phyloP scores from a whole-genome alignment of 352 stramenopile species.

The Thalassiosira pacifica region DNA sequence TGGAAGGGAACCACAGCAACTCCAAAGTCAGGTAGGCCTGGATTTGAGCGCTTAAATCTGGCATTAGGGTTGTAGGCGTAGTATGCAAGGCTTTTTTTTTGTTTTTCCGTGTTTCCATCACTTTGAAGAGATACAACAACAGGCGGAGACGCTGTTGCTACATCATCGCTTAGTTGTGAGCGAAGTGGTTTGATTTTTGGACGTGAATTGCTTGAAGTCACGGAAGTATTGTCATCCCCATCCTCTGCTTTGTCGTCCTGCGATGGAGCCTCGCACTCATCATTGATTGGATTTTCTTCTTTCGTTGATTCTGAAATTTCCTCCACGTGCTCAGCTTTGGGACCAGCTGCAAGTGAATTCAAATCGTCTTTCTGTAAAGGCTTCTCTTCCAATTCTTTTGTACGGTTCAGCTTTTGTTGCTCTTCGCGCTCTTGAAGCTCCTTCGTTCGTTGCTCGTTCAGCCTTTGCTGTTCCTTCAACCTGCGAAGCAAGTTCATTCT shows the following conservation, averaged over 20 bases:
- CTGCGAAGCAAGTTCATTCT: conserved; percentile 62
- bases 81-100: conserved; percentile 52
- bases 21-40: conserved; percentile 77
- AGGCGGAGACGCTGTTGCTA: conserved; percentile 30
- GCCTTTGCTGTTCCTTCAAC: conserved; percentile 9
- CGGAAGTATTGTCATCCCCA: neutral
- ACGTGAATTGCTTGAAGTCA: conserved; percentile 9
- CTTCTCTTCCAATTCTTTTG: conserved; percentile 5
- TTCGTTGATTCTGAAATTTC: neutral
- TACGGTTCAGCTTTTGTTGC: too few relatives aligned
- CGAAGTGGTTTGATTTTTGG: conserved; percentile 12
- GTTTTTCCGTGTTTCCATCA: conserved; percentile 11
- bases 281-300: neutral
- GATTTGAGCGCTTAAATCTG: conserved; percentile 72
- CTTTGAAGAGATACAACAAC: conserved; percentile 10
- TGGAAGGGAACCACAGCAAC: conserved; percentile 73
- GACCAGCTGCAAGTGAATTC: neutral
- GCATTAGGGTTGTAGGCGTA: conserved; percentile 82
- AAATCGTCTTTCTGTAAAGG: neutral
- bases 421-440: too few relatives aligned
- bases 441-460: too few relatives aligned
- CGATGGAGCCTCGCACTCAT: neutral
- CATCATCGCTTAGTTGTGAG: conserved; percentile 31
- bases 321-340: conserved; percentile 20
- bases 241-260: neutral